Evolutionary conservation across 73 alveolate genomes (phyloP), one percentile per base, ranked within the genome.

Genomic region (Paramecium sexaurelia): DNA sequence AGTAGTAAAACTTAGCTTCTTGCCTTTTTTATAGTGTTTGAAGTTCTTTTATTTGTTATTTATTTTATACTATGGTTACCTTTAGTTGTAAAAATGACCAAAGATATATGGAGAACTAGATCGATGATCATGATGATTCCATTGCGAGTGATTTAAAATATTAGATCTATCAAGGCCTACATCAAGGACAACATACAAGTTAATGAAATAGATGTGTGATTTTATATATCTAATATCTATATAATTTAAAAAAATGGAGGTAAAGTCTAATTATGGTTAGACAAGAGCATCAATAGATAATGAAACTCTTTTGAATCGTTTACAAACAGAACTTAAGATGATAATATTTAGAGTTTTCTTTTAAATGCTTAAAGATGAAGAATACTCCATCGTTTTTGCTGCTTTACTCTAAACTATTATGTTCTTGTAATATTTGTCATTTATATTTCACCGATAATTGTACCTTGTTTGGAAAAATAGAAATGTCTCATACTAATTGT

Each of bases 61-160:
- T 88, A 88, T 61, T 88, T 88, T 85, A 45, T 88, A 26, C 37
- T 88, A 22, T 88, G 94, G 94, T 55, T 88, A 5, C 94, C 94
- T 20, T 82, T 88, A n/a, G 75, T 88, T 15, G 45, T 82, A 5
- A 88, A 88, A 39, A 43, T 88, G 57, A 68, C 94, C 9, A 88
- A 84, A 88, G 87, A 82, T 17, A 69, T 88, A 22, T 88, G 94
- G 94, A 88, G 94, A 32, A 88, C 94, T 8, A 88, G 94, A 69
- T 40, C 91, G 6, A 88, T 88, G 94, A 29, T 88, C 20, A 88
- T 82, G 55, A 88, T 88, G 94, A 88, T 88, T 8, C 94, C 94
- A 8, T 47, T 88, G 36, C 37, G 83, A 41, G 94, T 88, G 15
- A 88, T 88, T 47, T 13, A 68, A 39, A 55, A 69, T 32, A 88